Conservation (phyloP, 2,329 filamentous ascomycete species). For the Teratosphaeria nubilosa region DNA sequence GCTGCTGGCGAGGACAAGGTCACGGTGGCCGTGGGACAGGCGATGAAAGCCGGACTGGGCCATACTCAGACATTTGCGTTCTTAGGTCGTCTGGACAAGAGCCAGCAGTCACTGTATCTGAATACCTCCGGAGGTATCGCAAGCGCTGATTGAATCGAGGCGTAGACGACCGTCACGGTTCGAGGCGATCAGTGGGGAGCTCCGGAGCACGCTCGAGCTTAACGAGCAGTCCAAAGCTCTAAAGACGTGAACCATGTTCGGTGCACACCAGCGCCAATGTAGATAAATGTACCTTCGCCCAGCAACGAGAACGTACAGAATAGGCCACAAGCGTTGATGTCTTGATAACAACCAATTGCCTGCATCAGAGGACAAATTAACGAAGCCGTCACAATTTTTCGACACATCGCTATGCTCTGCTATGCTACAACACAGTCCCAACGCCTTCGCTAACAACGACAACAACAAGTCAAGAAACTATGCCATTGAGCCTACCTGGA, state of each 20-base stretch:
- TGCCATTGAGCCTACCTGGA: not conserved
- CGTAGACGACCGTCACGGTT: no score
- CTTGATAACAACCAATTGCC: not conserved
- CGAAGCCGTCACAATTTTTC: not conserved
- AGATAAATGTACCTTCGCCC: not conserved
- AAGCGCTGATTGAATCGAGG: no score
- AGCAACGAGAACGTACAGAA: not conserved
- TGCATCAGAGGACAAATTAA: not conserved
- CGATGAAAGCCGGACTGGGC: slow-evolving; percentile 36
- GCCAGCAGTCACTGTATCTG: no score
- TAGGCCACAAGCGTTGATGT: no score
- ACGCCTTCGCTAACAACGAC: not conserved
- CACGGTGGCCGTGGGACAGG: slow-evolving; percentile 64
- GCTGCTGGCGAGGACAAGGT: slow-evolving; percentile 72
- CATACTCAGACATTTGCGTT: not conserved
- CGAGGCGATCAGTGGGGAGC: no score
- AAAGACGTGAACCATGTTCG: not conserved
- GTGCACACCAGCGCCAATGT: not conserved
- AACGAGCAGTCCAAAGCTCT: not conserved
- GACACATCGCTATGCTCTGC: not conserved
- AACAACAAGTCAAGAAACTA: not conserved
- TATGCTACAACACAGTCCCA: not conserved
- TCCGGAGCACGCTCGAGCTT: not conserved
- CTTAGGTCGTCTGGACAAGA: no score
- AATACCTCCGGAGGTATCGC: no score